Percentiles rank a stretch among this genome's conserved stretches.
These are phyloP conservation scores for Annona squamosa DNA, from an alignment of 164 flowering plant genomes.

Conservation along the genomic window DNA sequence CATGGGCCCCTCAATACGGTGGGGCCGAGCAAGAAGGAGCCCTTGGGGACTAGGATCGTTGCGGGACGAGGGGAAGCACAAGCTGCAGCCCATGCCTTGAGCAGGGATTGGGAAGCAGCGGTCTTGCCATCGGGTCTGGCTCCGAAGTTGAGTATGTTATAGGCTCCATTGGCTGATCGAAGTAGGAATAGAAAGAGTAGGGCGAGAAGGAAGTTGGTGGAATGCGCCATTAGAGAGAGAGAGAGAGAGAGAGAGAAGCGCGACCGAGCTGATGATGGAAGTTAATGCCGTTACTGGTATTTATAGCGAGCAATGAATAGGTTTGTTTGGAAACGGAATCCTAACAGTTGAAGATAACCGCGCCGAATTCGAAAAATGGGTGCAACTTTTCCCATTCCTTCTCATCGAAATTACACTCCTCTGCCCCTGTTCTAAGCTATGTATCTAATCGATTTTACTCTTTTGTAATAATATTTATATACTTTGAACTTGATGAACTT, in stretches of 20 bases:
- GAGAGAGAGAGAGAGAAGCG: constrained; percentile 12
- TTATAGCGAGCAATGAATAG: background rate
- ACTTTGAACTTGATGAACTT: too few relatives aligned
- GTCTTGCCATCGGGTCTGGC: constrained; percentile 19
- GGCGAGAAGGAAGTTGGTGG: constrained; percentile 5
- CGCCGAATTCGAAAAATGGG: background rate
- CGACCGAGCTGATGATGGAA: background rate
- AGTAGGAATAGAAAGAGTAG: background rate
- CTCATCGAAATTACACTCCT: background rate
- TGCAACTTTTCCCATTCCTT: background rate
- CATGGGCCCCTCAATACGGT: constrained; percentile 24
- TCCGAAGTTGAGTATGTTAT: constrained; percentile 16
- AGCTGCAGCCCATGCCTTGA: constrained; percentile 22
- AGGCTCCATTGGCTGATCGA: constrained; percentile 10
- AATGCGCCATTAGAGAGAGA: constrained; percentile 6
- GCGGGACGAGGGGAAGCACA: constrained; percentile 18
- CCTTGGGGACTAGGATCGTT: constrained; percentile 20
- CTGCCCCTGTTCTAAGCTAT: background rate
- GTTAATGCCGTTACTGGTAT: background rate
- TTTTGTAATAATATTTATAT: too few relatives aligned
- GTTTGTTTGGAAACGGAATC: background rate
- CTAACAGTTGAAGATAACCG: background rate
- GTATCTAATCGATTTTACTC: too few relatives aligned
- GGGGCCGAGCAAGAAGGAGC: constrained; percentile 18
- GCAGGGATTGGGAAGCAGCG: constrained; percentile 15